Evolutionary conservation across 2,329 filamentous ascomycete genomes (phyloP).

Genomic region (Diaporthe ilicicola): DNA sequence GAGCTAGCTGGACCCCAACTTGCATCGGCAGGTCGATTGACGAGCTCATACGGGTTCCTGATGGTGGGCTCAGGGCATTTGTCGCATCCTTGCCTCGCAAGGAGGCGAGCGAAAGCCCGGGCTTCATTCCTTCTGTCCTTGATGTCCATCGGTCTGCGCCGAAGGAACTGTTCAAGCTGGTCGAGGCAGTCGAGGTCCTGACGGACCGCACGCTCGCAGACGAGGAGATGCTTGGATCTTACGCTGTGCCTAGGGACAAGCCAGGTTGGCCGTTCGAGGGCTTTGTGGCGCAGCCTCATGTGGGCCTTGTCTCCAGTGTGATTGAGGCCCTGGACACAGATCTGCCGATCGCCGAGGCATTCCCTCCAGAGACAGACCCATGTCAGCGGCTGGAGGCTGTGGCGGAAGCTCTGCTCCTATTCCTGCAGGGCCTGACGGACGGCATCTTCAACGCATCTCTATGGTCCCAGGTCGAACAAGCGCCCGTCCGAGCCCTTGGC

Average conservation of each 20-base stretch:
- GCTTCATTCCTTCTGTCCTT: constrained; percentile 62
- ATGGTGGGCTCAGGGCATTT: constrained; percentile 75
- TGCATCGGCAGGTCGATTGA: constrained; percentile 88
- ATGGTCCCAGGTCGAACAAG: constrained; percentile 75
- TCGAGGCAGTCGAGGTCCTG: constrained; percentile 74
- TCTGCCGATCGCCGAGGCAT: constrained; percentile 64
- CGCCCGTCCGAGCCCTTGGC: constrained; percentile 40
- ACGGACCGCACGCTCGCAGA: constrained; percentile 67
- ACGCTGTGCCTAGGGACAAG: constrained; percentile 57
- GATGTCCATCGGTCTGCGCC: constrained; percentile 82
- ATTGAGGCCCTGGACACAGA: constrained; percentile 80
- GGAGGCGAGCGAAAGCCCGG: constrained; percentile 44
- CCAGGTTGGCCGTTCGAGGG: constrained; percentile 67
- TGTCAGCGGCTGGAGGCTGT: constrained; percentile 79
- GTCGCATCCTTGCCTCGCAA: constrained; percentile 40
- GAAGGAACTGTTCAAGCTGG: constrained; percentile 88
- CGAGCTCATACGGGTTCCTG: constrained; percentile 86
- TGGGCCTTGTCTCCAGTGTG: constrained; percentile 40
- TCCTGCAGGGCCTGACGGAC: constrained; percentile 78
- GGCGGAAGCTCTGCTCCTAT: constrained; percentile 75
- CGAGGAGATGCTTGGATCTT: constrained; percentile 67
- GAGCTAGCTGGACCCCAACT: constrained; percentile 80
- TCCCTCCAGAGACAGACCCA: constrained; percentile 70
- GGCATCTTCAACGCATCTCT: constrained; percentile 77
- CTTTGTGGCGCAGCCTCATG: constrained; percentile 19